A percentile compares a stretch with the other conserved stretches of the same genome.
phyloP scores from a whole-genome alignment of 495 filamentous ascomycete genomes.

The Patellaria atrata region DNA sequence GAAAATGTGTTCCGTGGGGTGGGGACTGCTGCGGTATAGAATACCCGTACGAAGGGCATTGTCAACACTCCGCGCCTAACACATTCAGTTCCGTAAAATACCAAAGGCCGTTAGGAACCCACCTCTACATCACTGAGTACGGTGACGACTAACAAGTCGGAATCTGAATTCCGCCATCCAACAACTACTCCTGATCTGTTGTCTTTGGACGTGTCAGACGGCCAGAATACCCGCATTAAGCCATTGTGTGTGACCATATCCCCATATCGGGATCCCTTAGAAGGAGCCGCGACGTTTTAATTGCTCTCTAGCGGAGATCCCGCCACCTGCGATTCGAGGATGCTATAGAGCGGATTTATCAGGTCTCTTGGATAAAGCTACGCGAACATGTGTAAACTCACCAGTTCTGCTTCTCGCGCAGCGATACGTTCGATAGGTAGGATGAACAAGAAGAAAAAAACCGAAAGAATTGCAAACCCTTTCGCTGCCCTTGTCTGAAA shows the following conservation, averaged over 20 bases:
- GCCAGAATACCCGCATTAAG: constrained; percentile 97
- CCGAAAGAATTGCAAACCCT: constrained; percentile 56
- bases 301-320: constrained; percentile 92
- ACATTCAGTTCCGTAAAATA: constrained; percentile 1
- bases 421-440: constrained; percentile 60
- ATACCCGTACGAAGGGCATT: constrained; percentile 74
- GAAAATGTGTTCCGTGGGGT: constrained; percentile 68
- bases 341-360: constrained; percentile 40
- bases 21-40: constrained; percentile 67
- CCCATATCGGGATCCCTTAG: constrained; percentile 60
- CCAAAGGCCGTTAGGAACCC: constrained; percentile 19
- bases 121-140: constrained; percentile 89
- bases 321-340: constrained; percentile 63
- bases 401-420: constrained; percentile 48
- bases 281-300: constrained; percentile 88
- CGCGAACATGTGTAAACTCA: constrained; percentile 25
- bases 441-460: constrained; percentile 64
- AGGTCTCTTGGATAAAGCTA: neutral
- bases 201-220: constrained; percentile 63
- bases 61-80: constrained; percentile 59
- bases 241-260: constrained; percentile 71
- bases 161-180: constrained; percentile 85
- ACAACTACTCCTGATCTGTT: constrained; percentile 65
- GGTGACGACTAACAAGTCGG: constrained; percentile 80
- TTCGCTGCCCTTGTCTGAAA: constrained; percentile 53